These are phyloP conservation scores for Peronospora belbahrii DNA, from an alignment of 352 stramenopile genomes.

Conservation along the genomic window DNA sequence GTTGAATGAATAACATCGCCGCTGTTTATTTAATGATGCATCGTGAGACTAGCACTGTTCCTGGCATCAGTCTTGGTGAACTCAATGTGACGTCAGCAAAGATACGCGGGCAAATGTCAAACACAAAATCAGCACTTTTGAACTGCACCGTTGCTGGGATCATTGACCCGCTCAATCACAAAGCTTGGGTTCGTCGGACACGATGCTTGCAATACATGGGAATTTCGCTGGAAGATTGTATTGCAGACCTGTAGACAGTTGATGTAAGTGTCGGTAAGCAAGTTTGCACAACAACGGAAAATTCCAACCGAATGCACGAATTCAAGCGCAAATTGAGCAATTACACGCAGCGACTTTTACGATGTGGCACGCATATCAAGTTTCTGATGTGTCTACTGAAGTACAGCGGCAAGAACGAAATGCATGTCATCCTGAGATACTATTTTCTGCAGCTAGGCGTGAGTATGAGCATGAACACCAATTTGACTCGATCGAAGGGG, in stretches of 20 bases:
- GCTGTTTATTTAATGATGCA: constrained; percentile 12
- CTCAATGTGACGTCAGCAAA: not conserved
- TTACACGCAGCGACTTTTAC: constrained; percentile 2
- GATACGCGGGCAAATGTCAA: not conserved
- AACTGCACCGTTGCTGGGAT: constrained; percentile 25
- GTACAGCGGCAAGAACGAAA: constrained; percentile 3
- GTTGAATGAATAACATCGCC: constrained; percentile 18
- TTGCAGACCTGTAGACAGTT: constrained; percentile 7
- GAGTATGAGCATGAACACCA: not conserved
- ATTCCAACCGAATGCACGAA: constrained; percentile 1
- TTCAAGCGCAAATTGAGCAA: constrained; percentile 4
- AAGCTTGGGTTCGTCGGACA: constrained; percentile 22
- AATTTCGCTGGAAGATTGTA: constrained; percentile 1
- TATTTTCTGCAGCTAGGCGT: not conserved
- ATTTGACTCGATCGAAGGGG: too few species aligned
- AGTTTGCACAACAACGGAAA: not conserved
- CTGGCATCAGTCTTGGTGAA: not conserved
- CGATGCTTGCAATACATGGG: constrained; percentile 14
- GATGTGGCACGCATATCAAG: not conserved
- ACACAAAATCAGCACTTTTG: constrained; percentile 9
- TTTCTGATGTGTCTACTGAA: not conserved
- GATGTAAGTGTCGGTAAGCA: not conserved
- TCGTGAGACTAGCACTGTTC: not conserved
- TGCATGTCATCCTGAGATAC: not conserved
- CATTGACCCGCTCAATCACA: constrained; percentile 20